Evolutionary conservation across 805 yeast genomes (phyloP), one percentile per base, ranked within the genome.

Genomic region (Metschnikowia colocasiae): DNA sequence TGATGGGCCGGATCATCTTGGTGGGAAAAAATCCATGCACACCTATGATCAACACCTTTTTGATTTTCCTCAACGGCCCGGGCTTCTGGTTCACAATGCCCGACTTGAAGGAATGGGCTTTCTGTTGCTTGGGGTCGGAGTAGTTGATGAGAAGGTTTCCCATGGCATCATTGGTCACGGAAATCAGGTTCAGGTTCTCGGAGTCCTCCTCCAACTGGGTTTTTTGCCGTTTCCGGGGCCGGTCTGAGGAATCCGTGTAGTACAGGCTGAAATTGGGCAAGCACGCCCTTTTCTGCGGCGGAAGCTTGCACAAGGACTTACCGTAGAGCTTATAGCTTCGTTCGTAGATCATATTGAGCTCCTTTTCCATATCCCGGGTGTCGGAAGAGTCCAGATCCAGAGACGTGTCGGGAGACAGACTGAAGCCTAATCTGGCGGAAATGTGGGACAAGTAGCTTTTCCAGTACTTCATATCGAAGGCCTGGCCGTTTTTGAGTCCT

Each of bases 21-120:
- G 89, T 86, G 0, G 99, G 99, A 69, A 94, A 92, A 60, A 91
- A 92, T 0, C 99, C 99, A 68, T 92, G 99, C 1, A 92, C 91
- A 0, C 99, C 99, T 49, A 92, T 81, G 30, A 94, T 85, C 26
- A 92, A 75, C 0, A 87, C 87, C 52, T 82, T 80, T 48, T 79
- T 78, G 46, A 79, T 67, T 39, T 56, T 57, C n/a, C 40, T 47
- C 22, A 69, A 59, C 2, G 68, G 65, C 1, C 66, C 63, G 7
- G 64, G 45, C 40, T 59, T 62, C 29, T 61, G 64, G 4, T 60
- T 53, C 2, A 65, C 56, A 2, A 68, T 54, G 19, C 53, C 58
- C 0, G 64, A 53, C 37, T 48, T 37, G 27, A 50, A 43, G 6
- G 49, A 7, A 13, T n/a, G 10, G 13, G n/a, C 13, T 29, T 29